These are phyloP conservation scores for Rosa hybrid DNA, from an alignment of 331 rosid species.

Conservation along the genomic window DNA sequence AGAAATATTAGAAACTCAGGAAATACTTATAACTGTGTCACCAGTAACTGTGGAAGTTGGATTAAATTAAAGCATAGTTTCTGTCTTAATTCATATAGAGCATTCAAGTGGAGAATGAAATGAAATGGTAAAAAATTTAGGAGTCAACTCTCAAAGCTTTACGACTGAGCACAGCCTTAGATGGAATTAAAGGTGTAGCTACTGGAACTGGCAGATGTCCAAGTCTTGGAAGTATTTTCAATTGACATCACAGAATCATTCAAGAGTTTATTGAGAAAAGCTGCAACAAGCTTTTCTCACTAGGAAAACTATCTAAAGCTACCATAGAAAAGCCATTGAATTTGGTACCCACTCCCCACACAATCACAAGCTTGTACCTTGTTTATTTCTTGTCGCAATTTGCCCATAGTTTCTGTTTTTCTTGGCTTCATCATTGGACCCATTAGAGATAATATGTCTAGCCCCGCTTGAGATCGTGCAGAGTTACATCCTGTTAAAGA, in stretches of 20 bases:
- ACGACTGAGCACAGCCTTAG: background rate
- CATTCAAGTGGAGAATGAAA: background rate
- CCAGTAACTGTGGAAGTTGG: background rate
- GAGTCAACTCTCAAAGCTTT: background rate
- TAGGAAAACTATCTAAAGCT: background rate
- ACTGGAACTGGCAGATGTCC: background rate
- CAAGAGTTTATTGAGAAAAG: background rate
- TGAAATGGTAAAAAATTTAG: background rate
- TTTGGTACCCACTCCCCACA: background rate
- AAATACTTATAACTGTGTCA: background rate
- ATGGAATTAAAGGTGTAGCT: background rate
- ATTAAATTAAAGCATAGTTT: background rate
- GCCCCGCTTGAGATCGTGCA: conserved; percentile 96
- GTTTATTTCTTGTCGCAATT: conserved; percentile 91
- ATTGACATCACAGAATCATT: background rate
- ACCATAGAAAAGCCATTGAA: background rate
- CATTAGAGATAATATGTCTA: conserved; percentile 91
- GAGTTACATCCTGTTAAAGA: conserved; percentile 65
- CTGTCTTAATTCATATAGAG: background rate
- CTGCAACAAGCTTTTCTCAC: background rate
- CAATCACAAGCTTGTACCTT: conserved; percentile 52
- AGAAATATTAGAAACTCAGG: background rate
- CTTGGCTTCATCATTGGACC: conserved; percentile 99
- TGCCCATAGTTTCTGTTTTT: conserved; percentile 95
- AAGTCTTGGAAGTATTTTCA: background rate